Conservation (phyloP, 2,329 filamentous ascomycete genomes). For the Xylariaceae sp. region DNA sequence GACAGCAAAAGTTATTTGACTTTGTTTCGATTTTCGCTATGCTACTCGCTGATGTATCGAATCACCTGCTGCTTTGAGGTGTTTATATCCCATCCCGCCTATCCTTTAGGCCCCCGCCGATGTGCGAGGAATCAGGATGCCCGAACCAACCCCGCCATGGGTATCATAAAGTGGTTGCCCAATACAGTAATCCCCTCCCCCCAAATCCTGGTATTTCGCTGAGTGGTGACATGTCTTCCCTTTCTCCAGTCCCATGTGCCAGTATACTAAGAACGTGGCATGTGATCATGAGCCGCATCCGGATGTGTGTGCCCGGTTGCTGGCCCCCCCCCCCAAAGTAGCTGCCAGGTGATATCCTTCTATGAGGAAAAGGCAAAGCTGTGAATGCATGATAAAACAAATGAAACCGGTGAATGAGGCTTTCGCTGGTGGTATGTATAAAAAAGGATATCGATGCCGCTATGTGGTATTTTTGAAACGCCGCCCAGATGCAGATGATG, state of each 20-base stretch:
- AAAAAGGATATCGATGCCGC: slow-evolving; percentile 33
- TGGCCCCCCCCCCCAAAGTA: too few relatives aligned
- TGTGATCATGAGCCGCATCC: slow-evolving; percentile 19
- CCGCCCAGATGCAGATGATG: slow-evolving; percentile 36
- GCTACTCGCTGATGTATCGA: slow-evolving; percentile 12
- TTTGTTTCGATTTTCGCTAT: slow-evolving; percentile 15
- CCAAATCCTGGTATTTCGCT: slow-evolving; percentile 22
- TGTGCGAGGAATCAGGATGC: slow-evolving; percentile 30
- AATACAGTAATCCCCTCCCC: slow-evolving; percentile 25
- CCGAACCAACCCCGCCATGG: slow-evolving; percentile 22
- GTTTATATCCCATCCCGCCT: slow-evolving; percentile 22
- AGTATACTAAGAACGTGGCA: slow-evolving; percentile 10
- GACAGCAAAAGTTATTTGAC: slow-evolving; percentile 1
- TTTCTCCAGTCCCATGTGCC: slow-evolving; percentile 6
- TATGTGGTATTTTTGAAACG: slow-evolving; percentile 35
- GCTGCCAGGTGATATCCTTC: slow-evolving; percentile 6
- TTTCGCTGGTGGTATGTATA: slow-evolving; percentile 30
- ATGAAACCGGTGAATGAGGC: slow-evolving; percentile 23
- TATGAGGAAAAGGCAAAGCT: slow-evolving; percentile 3
- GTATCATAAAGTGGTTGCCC: slow-evolving; percentile 24
- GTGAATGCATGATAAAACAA: slow-evolving; percentile 19
- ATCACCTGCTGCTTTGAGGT: slow-evolving; percentile 16
- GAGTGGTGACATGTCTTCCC: slow-evolving; percentile 30
- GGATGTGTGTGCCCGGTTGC: slow-evolving; percentile 9
- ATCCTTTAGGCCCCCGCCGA: slow-evolving; percentile 25